Evolutionary conservation across 1,284 basidiomycete genomes (phyloP).

Genomic region (Pulveroboletus sp.): DNA sequence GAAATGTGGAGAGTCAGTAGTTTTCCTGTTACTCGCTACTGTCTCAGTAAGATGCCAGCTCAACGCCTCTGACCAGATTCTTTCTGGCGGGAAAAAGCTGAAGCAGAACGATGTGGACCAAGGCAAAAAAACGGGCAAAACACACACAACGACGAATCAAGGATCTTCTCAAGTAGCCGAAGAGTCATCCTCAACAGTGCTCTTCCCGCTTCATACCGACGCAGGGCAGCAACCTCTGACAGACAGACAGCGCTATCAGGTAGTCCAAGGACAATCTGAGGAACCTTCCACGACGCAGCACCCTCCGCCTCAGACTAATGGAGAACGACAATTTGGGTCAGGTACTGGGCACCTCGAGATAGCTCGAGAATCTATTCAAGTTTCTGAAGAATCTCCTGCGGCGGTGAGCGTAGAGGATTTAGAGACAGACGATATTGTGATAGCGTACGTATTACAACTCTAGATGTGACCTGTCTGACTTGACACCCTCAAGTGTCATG

Average conservation of each 20-base stretch:
- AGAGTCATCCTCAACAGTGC: background rate
- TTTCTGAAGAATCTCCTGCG: background rate
- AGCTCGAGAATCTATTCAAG: background rate
- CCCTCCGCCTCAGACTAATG: background rate
- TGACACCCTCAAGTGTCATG: constrained; percentile 24
- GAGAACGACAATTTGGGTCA: background rate
- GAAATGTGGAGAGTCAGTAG: background rate
- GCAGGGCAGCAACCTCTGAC: background rate
- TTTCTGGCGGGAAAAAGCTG: background rate
- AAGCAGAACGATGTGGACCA: background rate
- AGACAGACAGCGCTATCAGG: background rate
- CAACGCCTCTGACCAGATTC: background rate
- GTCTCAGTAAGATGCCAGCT: background rate
- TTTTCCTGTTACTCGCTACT: background rate
- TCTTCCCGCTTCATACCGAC: background rate
- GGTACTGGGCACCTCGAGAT: background rate
- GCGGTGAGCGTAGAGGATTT: background rate
- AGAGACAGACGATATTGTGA: constrained; percentile 17
- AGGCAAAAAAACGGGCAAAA: background rate
- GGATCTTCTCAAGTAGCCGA: background rate
- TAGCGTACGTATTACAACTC: constrained; percentile 21
- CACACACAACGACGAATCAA: background rate
- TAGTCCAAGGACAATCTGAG: no score
- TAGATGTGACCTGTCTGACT: background rate
- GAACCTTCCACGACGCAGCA: no score